Evolutionary conservation across 805 yeast genomes (phyloP).

Genomic region (Priceomyces castillae): DNA sequence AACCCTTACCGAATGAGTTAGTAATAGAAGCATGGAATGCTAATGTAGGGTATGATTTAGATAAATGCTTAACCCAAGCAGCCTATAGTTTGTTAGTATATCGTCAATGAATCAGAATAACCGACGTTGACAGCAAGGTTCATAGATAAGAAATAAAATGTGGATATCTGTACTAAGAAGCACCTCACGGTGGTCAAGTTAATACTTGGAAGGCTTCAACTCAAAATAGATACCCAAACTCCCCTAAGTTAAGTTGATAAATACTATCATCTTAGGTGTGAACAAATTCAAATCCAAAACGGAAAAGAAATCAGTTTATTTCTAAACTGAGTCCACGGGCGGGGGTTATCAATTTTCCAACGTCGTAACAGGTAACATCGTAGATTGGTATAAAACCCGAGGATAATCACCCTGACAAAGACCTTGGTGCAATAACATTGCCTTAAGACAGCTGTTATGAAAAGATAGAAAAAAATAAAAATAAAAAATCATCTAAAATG

Average conservation of each 20-base stretch:
- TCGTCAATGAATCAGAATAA: neutral
- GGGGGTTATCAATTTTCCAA: slow-evolving; percentile 81
- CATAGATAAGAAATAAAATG: slow-evolving; percentile 34
- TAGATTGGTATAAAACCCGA: slow-evolving; percentile 27
- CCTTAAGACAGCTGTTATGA: neutral
- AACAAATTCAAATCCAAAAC: slow-evolving; percentile 37
- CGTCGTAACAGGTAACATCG: slow-evolving; percentile 89
- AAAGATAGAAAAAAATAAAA: slow-evolving; percentile 6
- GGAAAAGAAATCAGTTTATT: slow-evolving; percentile 36
- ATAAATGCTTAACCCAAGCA: slow-evolving; percentile 96
- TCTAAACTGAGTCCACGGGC: slow-evolving; percentile 52
- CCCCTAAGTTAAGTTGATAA: slow-evolving; percentile 46
- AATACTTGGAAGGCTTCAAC: slow-evolving; percentile 59
- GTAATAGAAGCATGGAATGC: slow-evolving; percentile 98
- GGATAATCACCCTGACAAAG: slow-evolving; percentile 72
- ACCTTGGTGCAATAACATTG: slow-evolving; percentile 59
- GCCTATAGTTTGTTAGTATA: slow-evolving; percentile 53
- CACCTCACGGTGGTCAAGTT: slow-evolving; percentile 32
- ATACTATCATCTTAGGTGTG: slow-evolving; percentile 33
- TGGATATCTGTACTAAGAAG: slow-evolving; percentile 91
- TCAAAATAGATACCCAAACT: slow-evolving; percentile 64
- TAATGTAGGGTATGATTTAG: slow-evolving; percentile 87
- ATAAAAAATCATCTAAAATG: slow-evolving; percentile 7
- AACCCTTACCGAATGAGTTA: slow-evolving; percentile 96
- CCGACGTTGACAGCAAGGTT: slow-evolving; percentile 6